Percentiles rank a stretch among this genome's conserved stretches.
These are phyloP conservation scores for Geotrichum australiense DNA, from an alignment of 1,139 yeast species.

Conservation along the genomic window DNA sequence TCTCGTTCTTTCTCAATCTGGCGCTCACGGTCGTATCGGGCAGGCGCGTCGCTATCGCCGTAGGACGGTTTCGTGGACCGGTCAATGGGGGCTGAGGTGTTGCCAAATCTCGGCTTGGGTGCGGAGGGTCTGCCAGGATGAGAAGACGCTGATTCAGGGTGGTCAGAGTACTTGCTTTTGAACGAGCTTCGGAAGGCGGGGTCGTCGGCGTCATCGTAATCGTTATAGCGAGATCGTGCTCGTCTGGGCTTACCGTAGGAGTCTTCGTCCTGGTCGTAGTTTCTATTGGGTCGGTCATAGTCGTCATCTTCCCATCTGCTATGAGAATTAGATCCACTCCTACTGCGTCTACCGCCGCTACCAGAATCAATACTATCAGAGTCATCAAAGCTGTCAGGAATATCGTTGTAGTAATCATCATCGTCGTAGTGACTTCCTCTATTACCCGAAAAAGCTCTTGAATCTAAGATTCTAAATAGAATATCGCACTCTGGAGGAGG, in stretches of 20 bases:
- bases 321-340: not conserved
- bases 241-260: too few relatives aligned
- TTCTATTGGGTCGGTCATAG: conserved; percentile 6
- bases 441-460: conserved; percentile 66
- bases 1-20: conserved; percentile 14
- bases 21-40: conserved; percentile 25
- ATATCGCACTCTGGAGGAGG: conserved; percentile 93
- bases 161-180: conserved; percentile 28
- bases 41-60: conserved; percentile 19
- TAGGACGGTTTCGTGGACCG: conserved; percentile 1
- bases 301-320: conserved; percentile 17
- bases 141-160: conserved; percentile 22
- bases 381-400: conserved; percentile 48
- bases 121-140: conserved; percentile 39
- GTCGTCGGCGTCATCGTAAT: conserved; percentile 4
- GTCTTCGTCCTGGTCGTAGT: not conserved
- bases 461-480: conserved; percentile 75
- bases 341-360: conserved; percentile 11
- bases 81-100: not conserved
- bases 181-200: conserved; percentile 17
- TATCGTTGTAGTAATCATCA: conserved; percentile 62
- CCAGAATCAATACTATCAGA: conserved; percentile 22
- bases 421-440: conserved; percentile 39
- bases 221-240: conserved; percentile 4
- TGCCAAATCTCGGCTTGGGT: conserved; percentile 42